Evolutionary conservation across 2,329 filamentous ascomycete genomes (phyloP), one percentile per base, ranked within the genome.

Genomic region (Cryphonectria carpinicola): DNA sequence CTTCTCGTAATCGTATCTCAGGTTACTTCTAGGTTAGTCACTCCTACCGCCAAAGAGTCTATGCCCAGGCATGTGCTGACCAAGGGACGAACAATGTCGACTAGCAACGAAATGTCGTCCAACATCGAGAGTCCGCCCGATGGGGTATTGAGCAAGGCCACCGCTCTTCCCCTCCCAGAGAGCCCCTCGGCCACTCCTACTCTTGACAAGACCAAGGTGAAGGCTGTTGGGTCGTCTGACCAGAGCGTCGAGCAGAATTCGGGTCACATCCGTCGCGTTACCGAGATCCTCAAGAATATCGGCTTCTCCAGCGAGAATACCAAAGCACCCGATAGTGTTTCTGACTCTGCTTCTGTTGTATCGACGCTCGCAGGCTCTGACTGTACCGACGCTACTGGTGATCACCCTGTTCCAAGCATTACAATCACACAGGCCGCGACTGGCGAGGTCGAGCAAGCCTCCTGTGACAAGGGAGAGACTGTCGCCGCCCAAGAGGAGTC

Each of bases 141-240:
- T 13, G 4, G 64, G 56, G 63, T 37, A 10, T 56, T 39, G 32
- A 32, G 5, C 58, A 4, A 41, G 4, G 63, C 63, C 19, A 28
- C 56, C 22, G 60, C 22, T 7, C 43, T 69, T 32, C 58, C 67
- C 35, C 70, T 70, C 13, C 67, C 70, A 32, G 63, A 66, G 25
- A 66, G 67, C 28, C 22, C 22, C 13, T 5, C 63, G 5, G 22
- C 35, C 32, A 58, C 66, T 58, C 63, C 56, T 35, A 10, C 17
- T 6, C 13, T 28, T 65, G 46, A 19, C 22, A 14, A 28, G 7
- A 28, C 13, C 28, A 43, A 46, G 4, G 41, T 14, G 5, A 32
- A 49, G 22, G 4, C 19, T 17, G 28, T 5, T 28, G 8, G 63
- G 8, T 13, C 17, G 3, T 17, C 63, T 5, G 22, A n/a, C 19